Conservation (phyloP, 768 basidiomycete species). For the Tylopilus balloui region DNA sequence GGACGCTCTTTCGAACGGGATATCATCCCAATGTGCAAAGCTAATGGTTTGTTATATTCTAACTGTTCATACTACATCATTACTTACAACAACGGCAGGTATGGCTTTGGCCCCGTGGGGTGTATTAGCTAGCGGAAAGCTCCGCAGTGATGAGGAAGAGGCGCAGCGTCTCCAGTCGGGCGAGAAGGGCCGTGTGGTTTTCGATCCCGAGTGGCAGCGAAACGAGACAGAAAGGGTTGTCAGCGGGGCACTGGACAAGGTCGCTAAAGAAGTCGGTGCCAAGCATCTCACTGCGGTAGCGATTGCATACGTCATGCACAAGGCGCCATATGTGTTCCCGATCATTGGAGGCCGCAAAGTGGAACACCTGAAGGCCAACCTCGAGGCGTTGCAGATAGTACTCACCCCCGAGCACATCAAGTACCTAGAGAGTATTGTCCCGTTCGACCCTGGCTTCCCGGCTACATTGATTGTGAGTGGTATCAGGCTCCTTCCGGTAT, state of each 20-base stretch:
- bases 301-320: slow-evolving; percentile 44
- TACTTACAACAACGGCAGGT: not conserved
- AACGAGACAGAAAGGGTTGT: slow-evolving; percentile 31
- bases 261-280: slow-evolving; percentile 38
- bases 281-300: slow-evolving; percentile 36
- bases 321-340: slow-evolving; percentile 42
- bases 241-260: slow-evolving; percentile 34
- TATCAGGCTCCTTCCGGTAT: not conserved
- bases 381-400: slow-evolving; percentile 39
- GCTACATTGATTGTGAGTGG: slow-evolving; percentile 29
- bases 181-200: slow-evolving; percentile 38
- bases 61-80: not conserved
- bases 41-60: slow-evolving; percentile 13
- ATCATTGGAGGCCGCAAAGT: slow-evolving; percentile 42
- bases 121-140: slow-evolving; percentile 28
- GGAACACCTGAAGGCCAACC: slow-evolving; percentile 39
- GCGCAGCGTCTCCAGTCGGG: slow-evolving; percentile 20
- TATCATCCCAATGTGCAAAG: slow-evolving; percentile 35
- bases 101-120: slow-evolving; percentile 36
- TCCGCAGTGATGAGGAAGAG: slow-evolving; percentile 31
- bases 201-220: slow-evolving; percentile 30
- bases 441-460: slow-evolving; percentile 40
- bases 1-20: slow-evolving; percentile 41
- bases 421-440: slow-evolving; percentile 33
- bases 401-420: slow-evolving; percentile 37